Conservation (phyloP, 768 basidiomycete species). For the Boletus reticulatus region DNA sequence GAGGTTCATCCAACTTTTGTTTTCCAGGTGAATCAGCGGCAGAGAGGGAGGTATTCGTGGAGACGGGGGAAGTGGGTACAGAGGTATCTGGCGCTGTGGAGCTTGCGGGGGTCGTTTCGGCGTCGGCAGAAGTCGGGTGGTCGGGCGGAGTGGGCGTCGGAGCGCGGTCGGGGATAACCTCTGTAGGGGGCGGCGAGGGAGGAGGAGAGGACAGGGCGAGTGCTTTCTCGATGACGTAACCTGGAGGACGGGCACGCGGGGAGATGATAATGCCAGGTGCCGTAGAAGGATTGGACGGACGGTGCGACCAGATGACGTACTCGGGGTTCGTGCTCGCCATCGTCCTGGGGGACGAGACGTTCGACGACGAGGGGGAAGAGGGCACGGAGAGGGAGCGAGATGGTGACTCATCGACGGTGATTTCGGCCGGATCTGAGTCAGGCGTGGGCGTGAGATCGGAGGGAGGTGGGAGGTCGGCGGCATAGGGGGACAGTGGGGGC, state of each 20-base stretch:
- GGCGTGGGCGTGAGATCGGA: slow-evolving; percentile 5
- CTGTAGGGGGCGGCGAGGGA: slow-evolving; percentile 33
- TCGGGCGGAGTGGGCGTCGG: slow-evolving; percentile 22
- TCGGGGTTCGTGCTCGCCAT: slow-evolving; percentile 15
- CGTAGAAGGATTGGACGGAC: slow-evolving; percentile 58
- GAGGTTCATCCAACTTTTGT: slow-evolving; percentile 1
- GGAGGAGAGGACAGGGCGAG: slow-evolving; percentile 52
- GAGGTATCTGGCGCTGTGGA: slow-evolving; percentile 51
- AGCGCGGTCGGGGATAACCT: slow-evolving; percentile 5
- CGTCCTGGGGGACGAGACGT: not conserved
- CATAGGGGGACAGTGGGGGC: slow-evolving; percentile 17
- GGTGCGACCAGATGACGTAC: slow-evolving; percentile 74
- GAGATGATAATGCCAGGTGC: slow-evolving; percentile 77
- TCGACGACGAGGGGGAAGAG: slow-evolving; percentile 3
- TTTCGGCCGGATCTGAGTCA: not conserved
- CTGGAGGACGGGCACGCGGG: slow-evolving; percentile 58
- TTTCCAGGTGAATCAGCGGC: slow-evolving; percentile 24
- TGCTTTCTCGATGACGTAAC: slow-evolving; percentile 55
- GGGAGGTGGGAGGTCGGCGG: not conserved
- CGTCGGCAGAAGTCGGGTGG: slow-evolving; percentile 44
- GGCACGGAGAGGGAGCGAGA: not conserved
- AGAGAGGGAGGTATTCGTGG: slow-evolving; percentile 61
- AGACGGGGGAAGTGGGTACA: slow-evolving; percentile 52
- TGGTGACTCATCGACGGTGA: not conserved
- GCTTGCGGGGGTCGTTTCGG: slow-evolving; percentile 49